Conservation (phyloP, 1,139 yeast genomes). For the Suhomyces terraborum region DNA sequence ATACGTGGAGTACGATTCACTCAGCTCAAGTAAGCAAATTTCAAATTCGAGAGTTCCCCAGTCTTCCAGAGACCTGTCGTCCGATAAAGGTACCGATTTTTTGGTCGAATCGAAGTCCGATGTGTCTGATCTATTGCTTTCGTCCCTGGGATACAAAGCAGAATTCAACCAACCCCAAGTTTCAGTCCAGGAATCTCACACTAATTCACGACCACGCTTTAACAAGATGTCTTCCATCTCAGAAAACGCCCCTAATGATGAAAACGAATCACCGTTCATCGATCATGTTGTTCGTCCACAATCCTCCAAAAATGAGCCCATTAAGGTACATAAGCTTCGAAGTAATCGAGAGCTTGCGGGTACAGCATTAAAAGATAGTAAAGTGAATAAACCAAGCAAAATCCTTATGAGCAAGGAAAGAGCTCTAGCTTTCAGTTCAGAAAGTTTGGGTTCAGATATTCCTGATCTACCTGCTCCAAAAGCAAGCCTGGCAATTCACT, state of each 20-base stretch:
- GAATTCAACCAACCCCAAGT: neutral
- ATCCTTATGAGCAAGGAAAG: neutral
- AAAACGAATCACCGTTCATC: conserved; percentile 23
- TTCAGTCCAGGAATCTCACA: neutral
- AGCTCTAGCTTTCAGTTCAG: neutral
- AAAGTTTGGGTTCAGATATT: neutral
- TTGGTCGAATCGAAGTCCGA: too few relatives aligned
- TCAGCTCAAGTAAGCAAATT: neutral
- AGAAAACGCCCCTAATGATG: conserved; percentile 15
- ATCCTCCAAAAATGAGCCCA: conserved; percentile 4
- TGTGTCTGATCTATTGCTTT: too few relatives aligned
- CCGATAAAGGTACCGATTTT: too few relatives aligned
- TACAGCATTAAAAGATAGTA: neutral
- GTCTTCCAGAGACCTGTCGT: neutral
- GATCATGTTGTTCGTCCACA: conserved; percentile 13
- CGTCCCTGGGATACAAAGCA: neutral
- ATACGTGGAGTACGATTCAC: conserved; percentile 16
- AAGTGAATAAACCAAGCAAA: neutral
- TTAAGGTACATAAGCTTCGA: conserved; percentile 19
- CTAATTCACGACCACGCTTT: conserved; percentile 3
- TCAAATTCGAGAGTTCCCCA: neutral
- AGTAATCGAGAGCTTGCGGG: conserved; percentile 12
- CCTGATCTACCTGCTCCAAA: neutral
- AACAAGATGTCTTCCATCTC: conserved; percentile 16
- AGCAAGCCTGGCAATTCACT: neutral